These are phyloP conservation scores for Stephania yunnanensis DNA, from an alignment of 164 flowering plant species.

Conservation along the genomic window DNA sequence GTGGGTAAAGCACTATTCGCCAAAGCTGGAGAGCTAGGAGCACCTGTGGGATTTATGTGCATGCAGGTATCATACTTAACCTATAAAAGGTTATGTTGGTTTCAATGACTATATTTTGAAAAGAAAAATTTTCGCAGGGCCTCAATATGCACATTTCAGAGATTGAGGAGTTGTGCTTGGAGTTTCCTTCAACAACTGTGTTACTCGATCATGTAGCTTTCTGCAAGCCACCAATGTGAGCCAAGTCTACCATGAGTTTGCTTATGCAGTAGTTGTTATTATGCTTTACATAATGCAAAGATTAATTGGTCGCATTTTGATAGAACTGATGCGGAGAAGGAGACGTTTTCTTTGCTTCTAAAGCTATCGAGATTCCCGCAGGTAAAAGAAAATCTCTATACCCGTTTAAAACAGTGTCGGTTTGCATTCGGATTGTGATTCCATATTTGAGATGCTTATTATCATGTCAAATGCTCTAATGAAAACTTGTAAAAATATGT, in stretches of 20 bases:
- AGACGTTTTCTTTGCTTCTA: constrained; percentile 48
- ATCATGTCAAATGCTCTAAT: too few species aligned
- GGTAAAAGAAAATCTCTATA: constrained; percentile 30
- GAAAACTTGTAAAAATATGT: too few species aligned
- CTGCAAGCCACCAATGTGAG: constrained; percentile 85
- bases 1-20: constrained; percentile 76
- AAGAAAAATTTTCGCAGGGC: constrained; percentile 45
- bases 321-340: constrained; percentile 61
- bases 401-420: not conserved
- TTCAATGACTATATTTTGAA: not conserved
- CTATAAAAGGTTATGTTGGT: too few species aligned
- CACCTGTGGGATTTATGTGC: constrained; percentile 92
- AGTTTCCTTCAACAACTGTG: constrained; percentile 75
- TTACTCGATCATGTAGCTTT: constrained; percentile 84
- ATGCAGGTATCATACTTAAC: constrained; percentile 47
- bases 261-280: not conserved
- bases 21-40: constrained; percentile 86
- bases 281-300: not conserved
- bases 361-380: constrained; percentile 75
- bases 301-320: constrained; percentile 13
- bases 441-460: not conserved
- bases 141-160: constrained; percentile 70
- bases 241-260: not conserved
- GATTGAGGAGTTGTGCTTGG: constrained; percentile 70
- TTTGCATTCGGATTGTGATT: not conserved